A percentile compares a stretch with the other conserved stretches of the same genome.
These are phyloP conservation scores for Paraconiothyrium brasiliense DNA, from an alignment of 2,329 filamentous ascomycete species.

Conservation along the genomic window DNA sequence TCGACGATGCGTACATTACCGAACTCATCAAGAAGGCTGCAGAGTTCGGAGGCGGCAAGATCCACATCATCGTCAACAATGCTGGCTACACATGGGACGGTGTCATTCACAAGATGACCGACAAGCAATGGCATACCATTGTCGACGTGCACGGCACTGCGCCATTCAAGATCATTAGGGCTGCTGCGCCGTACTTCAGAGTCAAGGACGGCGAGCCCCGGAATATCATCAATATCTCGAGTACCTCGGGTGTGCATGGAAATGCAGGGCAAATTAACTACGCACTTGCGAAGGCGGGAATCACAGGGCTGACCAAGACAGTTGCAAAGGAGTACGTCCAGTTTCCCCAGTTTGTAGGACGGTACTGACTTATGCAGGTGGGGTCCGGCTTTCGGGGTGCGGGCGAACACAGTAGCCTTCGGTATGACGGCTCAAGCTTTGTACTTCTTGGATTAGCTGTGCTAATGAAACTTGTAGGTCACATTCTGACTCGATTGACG, in stretches of 20 bases:
- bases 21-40: slow-evolving; percentile 78
- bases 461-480: slow-evolving; percentile 27
- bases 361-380: slow-evolving; percentile 57
- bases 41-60: slow-evolving; percentile 84
- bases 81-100: slow-evolving; percentile 94
- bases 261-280: slow-evolving; percentile 95
- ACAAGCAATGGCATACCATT: slow-evolving; percentile 93
- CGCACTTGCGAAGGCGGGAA: slow-evolving; percentile 82
- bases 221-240: slow-evolving; percentile 84
- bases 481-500: slow-evolving; percentile 82
- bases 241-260: slow-evolving; percentile 82
- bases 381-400: slow-evolving; percentile 83
- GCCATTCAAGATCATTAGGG: slow-evolving; percentile 82
- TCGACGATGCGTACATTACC: slow-evolving; percentile 74
- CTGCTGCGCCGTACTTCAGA: slow-evolving; percentile 85
- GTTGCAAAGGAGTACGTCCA: slow-evolving; percentile 76
- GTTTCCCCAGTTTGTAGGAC: not conserved
- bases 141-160: slow-evolving; percentile 83
- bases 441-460: too few species aligned
- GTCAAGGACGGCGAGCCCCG: slow-evolving; percentile 83
- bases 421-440: slow-evolving; percentile 53
- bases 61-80: slow-evolving; percentile 92
- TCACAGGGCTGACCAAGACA: slow-evolving; percentile 84
- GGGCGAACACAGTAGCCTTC: slow-evolving; percentile 85
- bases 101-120: slow-evolving; percentile 90